Base-by-base conservation (phyloP, 2,329 filamentous ascomycete species). In the Grosmannia penicillata region DNA sequence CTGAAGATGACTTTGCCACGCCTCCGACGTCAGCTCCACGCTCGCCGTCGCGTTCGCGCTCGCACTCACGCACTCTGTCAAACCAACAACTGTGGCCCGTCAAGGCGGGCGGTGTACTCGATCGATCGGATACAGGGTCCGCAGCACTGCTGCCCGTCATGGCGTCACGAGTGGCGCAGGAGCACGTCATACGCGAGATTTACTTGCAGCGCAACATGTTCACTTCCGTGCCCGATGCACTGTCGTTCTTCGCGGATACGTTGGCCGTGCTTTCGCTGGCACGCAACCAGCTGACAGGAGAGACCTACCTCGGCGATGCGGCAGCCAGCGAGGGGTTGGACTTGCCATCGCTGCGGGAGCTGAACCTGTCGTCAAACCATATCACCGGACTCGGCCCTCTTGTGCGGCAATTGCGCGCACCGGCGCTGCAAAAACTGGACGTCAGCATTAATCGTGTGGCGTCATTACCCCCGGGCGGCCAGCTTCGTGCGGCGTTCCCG, bases 361-460 rank as follows among this genome's bases (percentile, higher is more conserved):
- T 96, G 28, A 86, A 81, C 49, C 57, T 96, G 18, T 66, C 74
- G 31, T 72, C 72, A 19, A 89, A 91, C 53, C 77, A 77, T 33
- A 73, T 95, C 43, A 76, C 72, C 0, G 75, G 75, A 4, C 60
- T 95, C 9, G 66, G 70, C 2, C 73, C 79, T 1, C 59, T 96
- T 14, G 67, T 74, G 4, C 58, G 64, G 6, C 63, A 75, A 46
- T 68, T 96, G 6, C 66, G 70, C n/a, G 85, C 87, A 0, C 85
- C 86, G 0, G 65, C 61, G 7, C 67, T 96, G 7, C 73, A 79
- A 38, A 81, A 80, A 48, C 65, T 95, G 2, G 83, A 96, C 51
- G 66, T 93, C 8, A 85, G 81, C 19, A 72, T 80, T 46, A 96
- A 96, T 54, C 76, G 81, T n/a, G 60, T 96, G 23, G 70, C 75